Evolutionary conservation across 306 rosid species (phyloP).

Genomic region (Acacia melanoxylon): DNA sequence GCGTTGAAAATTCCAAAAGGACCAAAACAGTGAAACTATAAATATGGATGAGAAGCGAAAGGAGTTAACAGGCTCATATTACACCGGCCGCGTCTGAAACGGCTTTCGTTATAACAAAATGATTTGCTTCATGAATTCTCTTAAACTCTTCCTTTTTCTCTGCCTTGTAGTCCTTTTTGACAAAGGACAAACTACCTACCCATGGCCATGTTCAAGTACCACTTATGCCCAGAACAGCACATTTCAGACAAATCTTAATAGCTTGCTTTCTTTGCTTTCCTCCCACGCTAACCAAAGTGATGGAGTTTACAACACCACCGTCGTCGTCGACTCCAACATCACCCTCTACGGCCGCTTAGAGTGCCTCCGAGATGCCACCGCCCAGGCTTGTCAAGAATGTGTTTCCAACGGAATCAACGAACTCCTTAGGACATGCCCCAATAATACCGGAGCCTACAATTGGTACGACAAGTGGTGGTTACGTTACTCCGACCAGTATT

Average conservation of each 20-base stretch:
- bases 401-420: slow-evolving; percentile 17
- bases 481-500: slow-evolving; percentile 29
- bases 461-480: slow-evolving; percentile 36
- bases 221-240: slow-evolving; percentile 28
- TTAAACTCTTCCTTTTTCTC: not conserved
- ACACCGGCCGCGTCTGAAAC: not conserved
- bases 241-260: slow-evolving; percentile 31
- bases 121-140: not conserved
- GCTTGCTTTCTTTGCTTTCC: slow-evolving; percentile 34
- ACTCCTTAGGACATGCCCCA: slow-evolving; percentile 6
- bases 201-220: not conserved
- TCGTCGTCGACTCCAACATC: not conserved
- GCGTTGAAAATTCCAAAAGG: not conserved
- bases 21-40: too few relatives aligned
- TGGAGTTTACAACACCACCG: slow-evolving; percentile 26
- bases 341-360: slow-evolving; percentile 32
- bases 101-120: not conserved
- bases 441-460: slow-evolving; percentile 7
- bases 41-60: not conserved
- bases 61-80: not conserved
- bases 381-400: slow-evolving; percentile 18
- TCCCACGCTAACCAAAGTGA: slow-evolving; percentile 17
- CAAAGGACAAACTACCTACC: not conserved
- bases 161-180: not conserved
- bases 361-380: slow-evolving; percentile 37